A percentile compares a stretch with the other conserved stretches of the same genome.
These are phyloP conservation scores for Choanephora cucurbitarum DNA, from an alignment of 371 early-diverging fungal species.

Conservation along the genomic window DNA sequence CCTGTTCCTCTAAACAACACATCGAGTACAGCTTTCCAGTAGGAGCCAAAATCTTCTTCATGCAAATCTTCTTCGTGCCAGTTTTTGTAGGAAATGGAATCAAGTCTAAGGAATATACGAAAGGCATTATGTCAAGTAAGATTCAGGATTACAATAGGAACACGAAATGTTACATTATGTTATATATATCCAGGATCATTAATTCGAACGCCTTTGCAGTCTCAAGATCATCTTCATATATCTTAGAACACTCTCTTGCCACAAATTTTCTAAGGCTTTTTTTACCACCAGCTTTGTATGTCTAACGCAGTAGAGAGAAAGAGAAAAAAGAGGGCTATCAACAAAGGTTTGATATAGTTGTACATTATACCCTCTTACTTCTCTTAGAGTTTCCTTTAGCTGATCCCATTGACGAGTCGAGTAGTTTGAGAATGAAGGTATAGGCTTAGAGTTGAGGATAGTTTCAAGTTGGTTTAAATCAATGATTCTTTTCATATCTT, in stretches of 20 bases:
- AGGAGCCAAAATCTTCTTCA: constrained; percentile 11
- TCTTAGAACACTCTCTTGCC: constrained; percentile 8
- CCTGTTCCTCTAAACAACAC: constrained; percentile 9
- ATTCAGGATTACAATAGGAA: constrained; percentile 1
- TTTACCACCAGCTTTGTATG: constrained; percentile 5
- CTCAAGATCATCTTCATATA: constrained; percentile 12
- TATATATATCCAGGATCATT: constrained; percentile 9
- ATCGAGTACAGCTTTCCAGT: constrained; percentile 10
- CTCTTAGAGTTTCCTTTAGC: constrained; percentile 3
- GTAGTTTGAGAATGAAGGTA: constrained; percentile 7
- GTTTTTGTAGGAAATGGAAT: constrained; percentile 4
- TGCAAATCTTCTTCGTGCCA: constrained; percentile 9
- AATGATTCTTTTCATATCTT: constrained; percentile 7
- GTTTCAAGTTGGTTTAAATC: constrained; percentile 10
- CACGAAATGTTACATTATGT: constrained; percentile 6
- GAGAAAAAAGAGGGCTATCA: too few relatives aligned
- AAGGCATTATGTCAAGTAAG: constrained; percentile 5
- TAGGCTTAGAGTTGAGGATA: constrained; percentile 10
- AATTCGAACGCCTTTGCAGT: constrained; percentile 7
- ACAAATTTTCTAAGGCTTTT: constrained; percentile 10
- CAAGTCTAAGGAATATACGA: constrained; percentile 6
- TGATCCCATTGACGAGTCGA: constrained; percentile 6
- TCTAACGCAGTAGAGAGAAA: constrained; percentile 6
- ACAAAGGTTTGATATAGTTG: constrained; percentile 4
- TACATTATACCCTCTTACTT: constrained; percentile 7